Evolutionary conservation across 805 yeast species (phyloP).

Genomic region (Teunomyces atbi): DNA sequence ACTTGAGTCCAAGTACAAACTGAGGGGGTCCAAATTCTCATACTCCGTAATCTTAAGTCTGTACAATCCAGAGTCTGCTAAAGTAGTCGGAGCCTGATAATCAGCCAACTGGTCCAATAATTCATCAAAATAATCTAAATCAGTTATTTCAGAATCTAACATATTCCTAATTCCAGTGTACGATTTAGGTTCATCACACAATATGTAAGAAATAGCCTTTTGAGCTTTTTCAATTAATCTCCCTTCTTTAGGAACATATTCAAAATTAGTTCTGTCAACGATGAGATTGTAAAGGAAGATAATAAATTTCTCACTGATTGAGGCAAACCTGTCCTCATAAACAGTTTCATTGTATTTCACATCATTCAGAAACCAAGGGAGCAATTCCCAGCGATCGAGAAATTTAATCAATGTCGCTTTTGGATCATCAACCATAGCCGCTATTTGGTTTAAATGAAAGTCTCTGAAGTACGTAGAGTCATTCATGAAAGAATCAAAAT

Average conservation of each 20-base stretch:
- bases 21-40: slow-evolving; percentile 62
- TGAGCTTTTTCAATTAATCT: slow-evolving; percentile 29
- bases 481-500: slow-evolving; percentile 41
- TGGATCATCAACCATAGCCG: slow-evolving; percentile 39
- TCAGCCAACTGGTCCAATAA: slow-evolving; percentile 62
- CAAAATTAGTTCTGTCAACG: slow-evolving; percentile 34
- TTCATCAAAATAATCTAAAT: slow-evolving; percentile 43
- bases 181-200: slow-evolving; percentile 52
- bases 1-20: slow-evolving; percentile 43
- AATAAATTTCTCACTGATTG: slow-evolving; percentile 44
- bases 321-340: slow-evolving; percentile 48
- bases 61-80: slow-evolving; percentile 62
- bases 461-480: slow-evolving; percentile 44
- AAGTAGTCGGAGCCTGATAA: slow-evolving; percentile 59
- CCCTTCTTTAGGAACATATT: slow-evolving; percentile 21
- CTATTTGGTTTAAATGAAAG: slow-evolving; percentile 46
- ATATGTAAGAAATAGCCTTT: slow-evolving; percentile 46
- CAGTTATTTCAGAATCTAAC: slow-evolving; percentile 28
- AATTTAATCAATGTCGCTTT: slow-evolving; percentile 34
- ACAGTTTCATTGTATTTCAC: slow-evolving; percentile 31
- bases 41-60: slow-evolving; percentile 57
- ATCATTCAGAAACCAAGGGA: slow-evolving; percentile 46
- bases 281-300: slow-evolving; percentile 45
- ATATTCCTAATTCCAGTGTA: slow-evolving; percentile 47
- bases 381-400: slow-evolving; percentile 57